Evolutionary conservation across 768 basidiomycete genomes (phyloP).

Genomic region (Nevesoporus exiguus): DNA sequence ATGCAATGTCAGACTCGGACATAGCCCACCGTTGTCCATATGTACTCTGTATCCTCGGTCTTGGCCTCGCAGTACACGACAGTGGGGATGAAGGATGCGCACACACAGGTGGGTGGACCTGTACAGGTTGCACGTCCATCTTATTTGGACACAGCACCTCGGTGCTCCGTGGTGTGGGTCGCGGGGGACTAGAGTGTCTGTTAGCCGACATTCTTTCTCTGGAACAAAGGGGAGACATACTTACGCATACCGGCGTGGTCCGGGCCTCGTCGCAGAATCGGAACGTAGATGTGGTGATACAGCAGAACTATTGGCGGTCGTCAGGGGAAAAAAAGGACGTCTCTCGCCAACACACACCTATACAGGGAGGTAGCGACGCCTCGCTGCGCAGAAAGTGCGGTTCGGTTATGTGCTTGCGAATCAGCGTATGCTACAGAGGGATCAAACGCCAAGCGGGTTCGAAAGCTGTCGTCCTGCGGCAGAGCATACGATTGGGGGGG

Average conservation of each 20-base stretch:
- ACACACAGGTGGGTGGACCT: neutral
- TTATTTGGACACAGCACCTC: slow-evolving; percentile 5
- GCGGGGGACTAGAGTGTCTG: slow-evolving; percentile 5
- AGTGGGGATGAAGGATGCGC: neutral
- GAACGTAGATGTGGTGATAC: slow-evolving; percentile 47
- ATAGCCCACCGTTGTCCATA: slow-evolving; percentile 23
- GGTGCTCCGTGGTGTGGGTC: slow-evolving; percentile 3
- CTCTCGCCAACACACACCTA: slow-evolving; percentile 40
- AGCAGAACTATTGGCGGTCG: slow-evolving; percentile 40
- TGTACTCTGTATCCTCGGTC: neutral
- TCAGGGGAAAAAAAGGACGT: neutral
- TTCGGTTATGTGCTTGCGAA: slow-evolving; percentile 9
- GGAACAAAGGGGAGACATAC: neutral
- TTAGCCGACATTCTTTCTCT: slow-evolving; percentile 2
- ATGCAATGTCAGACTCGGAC: slow-evolving; percentile 21
- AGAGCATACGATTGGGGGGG: neutral
- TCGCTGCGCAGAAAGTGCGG: slow-evolving; percentile 6
- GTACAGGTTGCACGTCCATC: neutral
- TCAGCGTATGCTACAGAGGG: slow-evolving; percentile 46
- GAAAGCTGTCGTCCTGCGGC: slow-evolving; percentile 3
- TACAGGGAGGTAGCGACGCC: slow-evolving; percentile 47
- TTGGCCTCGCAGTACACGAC: neutral
- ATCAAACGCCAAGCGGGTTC: slow-evolving; percentile 37
- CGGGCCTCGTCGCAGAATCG: slow-evolving; percentile 2
- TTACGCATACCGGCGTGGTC: slow-evolving; percentile 23